Percentiles rank a stretch among this genome's conserved stretches.
Evolutionary conservation across 768 basidiomycete species (phyloP).

Genomic region (Tylopilus intermedius): DNA sequence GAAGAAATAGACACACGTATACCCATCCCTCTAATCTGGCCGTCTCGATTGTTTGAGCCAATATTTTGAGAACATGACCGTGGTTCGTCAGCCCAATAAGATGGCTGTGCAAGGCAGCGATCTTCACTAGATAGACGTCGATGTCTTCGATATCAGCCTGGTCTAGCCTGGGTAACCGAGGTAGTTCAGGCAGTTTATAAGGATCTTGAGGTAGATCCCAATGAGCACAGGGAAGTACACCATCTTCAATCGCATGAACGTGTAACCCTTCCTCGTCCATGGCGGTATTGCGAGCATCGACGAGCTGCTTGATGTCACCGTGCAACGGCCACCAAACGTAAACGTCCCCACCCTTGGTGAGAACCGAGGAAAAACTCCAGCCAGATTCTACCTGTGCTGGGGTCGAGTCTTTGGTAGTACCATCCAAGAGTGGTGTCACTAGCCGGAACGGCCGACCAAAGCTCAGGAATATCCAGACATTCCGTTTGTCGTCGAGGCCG

Average conservation of each 20-base stretch:
- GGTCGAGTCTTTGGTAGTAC: slow-evolving; percentile 40
- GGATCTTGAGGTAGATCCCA: slow-evolving; percentile 59
- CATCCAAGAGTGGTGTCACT: slow-evolving; percentile 34
- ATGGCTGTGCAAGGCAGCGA: slow-evolving; percentile 71
- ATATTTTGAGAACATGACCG: slow-evolving; percentile 70
- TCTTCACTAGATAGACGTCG: slow-evolving; percentile 58
- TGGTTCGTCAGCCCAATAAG: slow-evolving; percentile 76
- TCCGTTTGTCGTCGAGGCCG: slow-evolving; percentile 52
- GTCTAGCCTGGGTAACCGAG: slow-evolving; percentile 50
- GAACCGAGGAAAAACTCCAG: slow-evolving; percentile 72
- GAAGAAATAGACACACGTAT: slow-evolving; percentile 52
- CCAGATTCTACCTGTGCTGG: slow-evolving; percentile 71
- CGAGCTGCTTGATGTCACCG: slow-evolving; percentile 36
- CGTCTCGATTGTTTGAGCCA: slow-evolving; percentile 39
- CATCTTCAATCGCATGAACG: slow-evolving; percentile 32
- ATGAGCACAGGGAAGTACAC: slow-evolving; percentile 52
- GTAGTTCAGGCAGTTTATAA: slow-evolving; percentile 53
- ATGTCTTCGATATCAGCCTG: slow-evolving; percentile 21
- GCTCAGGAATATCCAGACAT: slow-evolving; percentile 69
- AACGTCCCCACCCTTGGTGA: slow-evolving; percentile 68
- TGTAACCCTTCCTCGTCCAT: slow-evolving; percentile 41
- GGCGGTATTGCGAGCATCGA: slow-evolving; percentile 37
- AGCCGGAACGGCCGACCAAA: slow-evolving; percentile 79
- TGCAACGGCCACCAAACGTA: slow-evolving; percentile 70
- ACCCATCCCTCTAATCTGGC: slow-evolving; percentile 49